Evolutionary conservation across 2,329 filamentous ascomycete species (phyloP).

Genomic region (Botrytis fragariae): DNA sequence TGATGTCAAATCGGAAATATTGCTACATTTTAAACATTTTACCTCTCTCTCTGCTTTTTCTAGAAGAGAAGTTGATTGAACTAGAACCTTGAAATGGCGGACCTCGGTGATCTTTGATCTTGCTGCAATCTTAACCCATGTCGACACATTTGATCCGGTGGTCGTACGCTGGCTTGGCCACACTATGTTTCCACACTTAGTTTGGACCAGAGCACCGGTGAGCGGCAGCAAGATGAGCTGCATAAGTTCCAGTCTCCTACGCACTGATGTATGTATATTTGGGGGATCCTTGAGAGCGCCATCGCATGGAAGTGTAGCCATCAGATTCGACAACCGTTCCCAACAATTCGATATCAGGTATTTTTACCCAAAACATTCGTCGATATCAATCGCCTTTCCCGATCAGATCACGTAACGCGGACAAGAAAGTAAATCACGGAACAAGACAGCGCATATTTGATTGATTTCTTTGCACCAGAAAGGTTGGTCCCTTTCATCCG

Average conservation of each 20-base stretch:
- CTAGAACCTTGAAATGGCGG: slow-evolving; percentile 16
- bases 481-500: slow-evolving; percentile 17
- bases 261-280: slow-evolving; percentile 30
- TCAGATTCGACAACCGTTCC: slow-evolving; percentile 14
- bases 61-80: slow-evolving; percentile 16
- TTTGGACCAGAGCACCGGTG: slow-evolving; percentile 32
- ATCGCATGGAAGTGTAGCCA: slow-evolving; percentile 25
- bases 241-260: slow-evolving; percentile 32
- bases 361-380: slow-evolving; percentile 11
- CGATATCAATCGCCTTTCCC: slow-evolving; percentile 6
- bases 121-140: slow-evolving; percentile 16
- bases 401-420: slow-evolving; percentile 26
- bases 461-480: neutral
- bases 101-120: slow-evolving; percentile 20
- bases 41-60: slow-evolving; percentile 11
- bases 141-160: slow-evolving; percentile 17
- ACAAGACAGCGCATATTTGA: slow-evolving; percentile 13
- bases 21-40: neutral
- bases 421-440: slow-evolving; percentile 13
- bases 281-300: slow-evolving; percentile 25
- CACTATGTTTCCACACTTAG: slow-evolving; percentile 19
- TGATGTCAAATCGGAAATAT: slow-evolving; percentile 18
- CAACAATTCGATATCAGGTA: slow-evolving; percentile 7
- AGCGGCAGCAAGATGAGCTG: slow-evolving; percentile 39
- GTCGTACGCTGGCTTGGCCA: slow-evolving; percentile 22